Evolutionary conservation across 2,329 filamentous ascomycete genomes (phyloP).

Genomic region (Penicillium concentricum): DNA sequence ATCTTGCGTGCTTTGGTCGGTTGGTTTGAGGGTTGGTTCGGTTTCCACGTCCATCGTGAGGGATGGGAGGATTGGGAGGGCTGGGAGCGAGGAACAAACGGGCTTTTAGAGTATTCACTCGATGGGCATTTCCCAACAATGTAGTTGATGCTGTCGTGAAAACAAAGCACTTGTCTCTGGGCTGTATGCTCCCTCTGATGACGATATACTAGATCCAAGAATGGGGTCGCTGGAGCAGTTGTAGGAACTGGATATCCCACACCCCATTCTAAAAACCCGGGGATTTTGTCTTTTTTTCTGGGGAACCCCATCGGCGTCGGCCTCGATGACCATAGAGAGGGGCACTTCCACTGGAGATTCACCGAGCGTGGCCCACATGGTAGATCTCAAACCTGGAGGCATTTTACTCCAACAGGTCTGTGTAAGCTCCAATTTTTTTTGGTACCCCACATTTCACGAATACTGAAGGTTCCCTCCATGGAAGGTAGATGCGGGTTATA

Average conservation of each 20-base stretch:
- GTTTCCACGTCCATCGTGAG: conserved; percentile 16
- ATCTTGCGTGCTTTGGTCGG: conserved; percentile 38
- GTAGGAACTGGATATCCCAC: background rate
- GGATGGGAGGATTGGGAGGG: background rate
- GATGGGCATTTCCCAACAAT: conserved; percentile 13
- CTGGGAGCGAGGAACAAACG: background rate
- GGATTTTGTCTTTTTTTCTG: conserved; percentile 11
- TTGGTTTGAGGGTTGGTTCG: conserved; percentile 15
- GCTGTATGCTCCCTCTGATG: background rate
- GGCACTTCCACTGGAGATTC: background rate
- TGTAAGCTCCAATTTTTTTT: background rate
- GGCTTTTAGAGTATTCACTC: background rate
- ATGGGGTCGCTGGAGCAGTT: background rate
- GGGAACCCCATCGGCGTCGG: conserved; percentile 19
- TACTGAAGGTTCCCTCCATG: conserved; percentile 14
- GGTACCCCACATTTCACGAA: conserved; percentile 11
- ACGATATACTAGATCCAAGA: background rate
- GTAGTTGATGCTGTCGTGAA: background rate
- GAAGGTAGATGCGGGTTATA: conserved; percentile 19
- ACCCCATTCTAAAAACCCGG: conserved; percentile 6
- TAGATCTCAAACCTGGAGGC: conserved; percentile 2
- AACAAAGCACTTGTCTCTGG: background rate
- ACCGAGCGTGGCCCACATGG: conserved; percentile 16
- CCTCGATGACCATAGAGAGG: conserved; percentile 10
- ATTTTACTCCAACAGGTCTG: background rate